Base-by-base conservation (phyloP, 768 basidiomycete species). In the Sporobolomyces pararoseus region DNA sequence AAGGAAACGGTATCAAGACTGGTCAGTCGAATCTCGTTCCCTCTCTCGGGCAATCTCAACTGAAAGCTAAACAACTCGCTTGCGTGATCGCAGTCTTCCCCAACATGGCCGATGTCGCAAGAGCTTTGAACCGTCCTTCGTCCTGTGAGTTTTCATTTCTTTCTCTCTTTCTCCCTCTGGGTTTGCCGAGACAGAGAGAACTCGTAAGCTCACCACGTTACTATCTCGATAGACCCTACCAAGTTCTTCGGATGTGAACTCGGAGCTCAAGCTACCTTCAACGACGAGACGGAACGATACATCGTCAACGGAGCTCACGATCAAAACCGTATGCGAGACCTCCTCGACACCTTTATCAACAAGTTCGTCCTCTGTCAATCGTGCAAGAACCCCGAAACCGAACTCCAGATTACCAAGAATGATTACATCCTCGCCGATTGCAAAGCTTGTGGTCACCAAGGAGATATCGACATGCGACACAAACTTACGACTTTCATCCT, bases 371-470 rank as follows among this genome's bases (percentile, higher is more conserved):
- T 99, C 21, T 99, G 96, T 83, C 88, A 87, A 68, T 86, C 89
- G 14, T 99, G 96, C 89, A 97, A 98, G 83, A 99, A 99, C 79
- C 96, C 96, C 16, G 96, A 99, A 82, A 99, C 96, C 37, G 94
- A 97, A 77, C 86, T 97, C 52, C 81, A 91, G 82, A 86, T 99
- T 79, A 86, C 91, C 79, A 94, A 91, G 81, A 83, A 81, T 66
- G 96, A 97, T 76, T 86, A 89, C 74, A 92, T 98, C 78, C 86
- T 89, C 74, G 87, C 94, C 70, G 94, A 99, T 80, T 99, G 96
- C 85, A 97, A 98, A 81, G 96, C 96, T 32, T 99, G 96, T 76
- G 96, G 96, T 62, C 88, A 92, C 77, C 87, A 90, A 75, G 93
- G 89, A 55, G 86, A 83, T 49, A 84, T 98, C 74, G 93, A 98